Evolutionary conservation across 164 flowering plant species (phyloP), one percentile per base, ranked within the genome.

Genomic region (Magnolia sinica): DNA sequence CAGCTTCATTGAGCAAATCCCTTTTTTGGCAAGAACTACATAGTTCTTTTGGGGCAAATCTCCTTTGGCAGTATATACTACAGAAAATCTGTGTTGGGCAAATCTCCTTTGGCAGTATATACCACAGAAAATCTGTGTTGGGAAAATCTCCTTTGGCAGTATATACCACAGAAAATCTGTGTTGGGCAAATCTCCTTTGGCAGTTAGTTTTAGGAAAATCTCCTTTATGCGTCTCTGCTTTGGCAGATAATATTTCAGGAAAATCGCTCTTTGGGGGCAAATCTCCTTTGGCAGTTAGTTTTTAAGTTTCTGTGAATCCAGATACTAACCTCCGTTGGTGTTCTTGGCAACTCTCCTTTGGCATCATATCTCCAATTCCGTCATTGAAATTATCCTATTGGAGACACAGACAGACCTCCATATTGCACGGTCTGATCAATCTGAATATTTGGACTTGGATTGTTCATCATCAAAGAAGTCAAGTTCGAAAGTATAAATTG

Each of bases 141-240:
- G 79, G 73, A 69, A 77, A 74, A 70, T 76, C 75, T 77, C 68
- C 78, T 65, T 71, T 74, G 68, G 71, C 70, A 71, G n/a, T 66
- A 14, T 14, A 6, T n/a, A 6, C 10, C 13, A 9, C 64, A 8
- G 50, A 29, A 72, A n/a, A 51, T 20, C 58, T 70, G 18, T 63
- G 66, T 65, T 58, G 75, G 75, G 93, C 91, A 91, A 89, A 87
- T 90, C 93, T 89, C 89, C 93, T 90, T 91, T 89, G 95, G 93
- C 92, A 89, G 67, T 85, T 82, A 59, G 59, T 73, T 79, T 76
- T 29, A 24, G 8, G 51, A 52, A 52, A 75, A 73, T 84, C 86
- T 86, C 81, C 88, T 83, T 52, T 52, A 14, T 9, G 13, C 10
- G 59, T 52, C 29, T 27, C 29, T 52, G 14, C 59, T 52, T 52